phyloP scores from a whole-genome alignment of 768 basidiomycete genomes.

The Pisolithus microcarpus region DNA sequence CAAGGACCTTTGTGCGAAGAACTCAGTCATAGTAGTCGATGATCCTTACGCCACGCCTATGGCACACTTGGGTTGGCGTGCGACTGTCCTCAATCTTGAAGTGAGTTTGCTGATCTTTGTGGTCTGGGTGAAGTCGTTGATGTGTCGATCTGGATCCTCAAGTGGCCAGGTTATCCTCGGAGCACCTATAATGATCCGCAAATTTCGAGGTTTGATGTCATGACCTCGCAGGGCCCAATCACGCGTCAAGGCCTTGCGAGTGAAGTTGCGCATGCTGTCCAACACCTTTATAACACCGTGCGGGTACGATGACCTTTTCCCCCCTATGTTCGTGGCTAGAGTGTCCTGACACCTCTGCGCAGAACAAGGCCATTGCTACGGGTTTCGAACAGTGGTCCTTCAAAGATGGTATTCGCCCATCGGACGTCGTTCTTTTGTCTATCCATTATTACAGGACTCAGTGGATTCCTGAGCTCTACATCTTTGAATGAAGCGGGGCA shows the following conservation, averaged over 20 bases:
- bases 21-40: constrained; percentile 10
- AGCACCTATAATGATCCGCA: not conserved
- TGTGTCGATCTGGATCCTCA: not conserved
- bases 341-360: not conserved
- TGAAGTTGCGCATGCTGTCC: constrained; percentile 11
- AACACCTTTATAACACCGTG: constrained; percentile 3
- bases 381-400: constrained; percentile 1
- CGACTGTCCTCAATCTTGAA: constrained; percentile 15
- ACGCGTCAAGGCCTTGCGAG: constrained; percentile 17
- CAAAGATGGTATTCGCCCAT: not conserved
- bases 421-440: constrained; percentile 3
- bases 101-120: constrained; percentile 1
- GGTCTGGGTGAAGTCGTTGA: not conserved
- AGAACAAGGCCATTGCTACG: constrained; percentile 6
- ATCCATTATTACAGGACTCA: constrained; percentile 6
- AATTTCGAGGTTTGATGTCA: constrained; percentile 10
- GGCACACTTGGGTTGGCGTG: constrained; percentile 14
- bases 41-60: constrained; percentile 12
- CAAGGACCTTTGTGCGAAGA: constrained; percentile 8
- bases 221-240: constrained; percentile 2
- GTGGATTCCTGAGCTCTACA: constrained; percentile 10
- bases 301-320: constrained; percentile 2
- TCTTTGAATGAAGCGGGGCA: not conserved
- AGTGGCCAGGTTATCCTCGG: constrained; percentile 21
- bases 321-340: not conserved